Percentiles rank a stretch among this genome's conserved stretches.
These are phyloP conservation scores for Lentinula novae-zelandiae DNA, from an alignment of 1,284 basidiomycete genomes.

Conservation along the genomic window DNA sequence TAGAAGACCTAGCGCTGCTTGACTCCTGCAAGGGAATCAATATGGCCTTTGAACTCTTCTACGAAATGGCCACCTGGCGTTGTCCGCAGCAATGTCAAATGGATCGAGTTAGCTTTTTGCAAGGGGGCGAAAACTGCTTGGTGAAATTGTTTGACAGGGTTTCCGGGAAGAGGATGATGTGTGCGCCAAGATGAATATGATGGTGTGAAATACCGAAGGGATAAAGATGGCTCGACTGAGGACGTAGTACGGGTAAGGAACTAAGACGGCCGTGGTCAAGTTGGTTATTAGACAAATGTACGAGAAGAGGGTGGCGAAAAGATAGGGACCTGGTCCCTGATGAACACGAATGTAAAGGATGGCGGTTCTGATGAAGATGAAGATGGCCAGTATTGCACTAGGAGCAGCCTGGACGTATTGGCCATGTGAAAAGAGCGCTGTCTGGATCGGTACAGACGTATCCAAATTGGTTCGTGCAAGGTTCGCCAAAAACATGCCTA, in stretches of 20 bases:
- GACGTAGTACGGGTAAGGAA: constrained; percentile 67
- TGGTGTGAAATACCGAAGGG: constrained; percentile 62
- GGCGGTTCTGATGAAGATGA: constrained; percentile 61
- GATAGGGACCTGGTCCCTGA: constrained; percentile 63
- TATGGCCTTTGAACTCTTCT: constrained; percentile 34
- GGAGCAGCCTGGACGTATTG: constrained; percentile 59
- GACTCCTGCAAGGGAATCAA: constrained; percentile 27
- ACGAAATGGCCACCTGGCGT: neutral
- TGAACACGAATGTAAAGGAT: constrained; percentile 65
- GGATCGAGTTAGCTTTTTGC: constrained; percentile 41
- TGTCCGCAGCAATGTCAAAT: constrained; percentile 43
- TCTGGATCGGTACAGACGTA: constrained; percentile 30
- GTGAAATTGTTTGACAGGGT: constrained; percentile 66
- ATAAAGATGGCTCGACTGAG: constrained; percentile 54
- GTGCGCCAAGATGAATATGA: constrained; percentile 49
- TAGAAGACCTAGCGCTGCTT: constrained; percentile 52
- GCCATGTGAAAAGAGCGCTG: constrained; percentile 41
- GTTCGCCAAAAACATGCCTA: constrained; percentile 64
- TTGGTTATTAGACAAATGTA: constrained; percentile 60
- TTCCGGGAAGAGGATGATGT: constrained; percentile 61
- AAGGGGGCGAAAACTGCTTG: constrained; percentile 50
- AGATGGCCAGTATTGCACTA: constrained; percentile 57
- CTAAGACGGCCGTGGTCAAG: constrained; percentile 45
- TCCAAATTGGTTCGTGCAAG: constrained; percentile 49
- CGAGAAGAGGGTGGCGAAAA: constrained; percentile 56